phyloP scores from a whole-genome alignment of 2,329 filamentous ascomycete species.

The Stachybotrys chartarum region DNA sequence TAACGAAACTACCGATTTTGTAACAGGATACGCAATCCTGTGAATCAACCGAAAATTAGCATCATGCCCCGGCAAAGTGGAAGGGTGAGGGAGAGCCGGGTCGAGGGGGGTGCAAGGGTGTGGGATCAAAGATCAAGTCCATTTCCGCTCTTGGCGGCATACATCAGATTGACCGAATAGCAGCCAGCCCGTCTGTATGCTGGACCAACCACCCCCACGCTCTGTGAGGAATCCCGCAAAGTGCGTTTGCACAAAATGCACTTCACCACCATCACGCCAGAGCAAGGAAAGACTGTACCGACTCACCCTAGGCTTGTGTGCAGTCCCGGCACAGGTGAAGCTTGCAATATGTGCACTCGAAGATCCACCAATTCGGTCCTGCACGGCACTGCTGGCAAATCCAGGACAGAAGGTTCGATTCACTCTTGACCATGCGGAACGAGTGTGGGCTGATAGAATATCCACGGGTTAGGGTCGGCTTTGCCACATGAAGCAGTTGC shows the following conservation, averaged over 20 bases:
- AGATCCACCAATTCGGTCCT: conserved; percentile 62
- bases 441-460: conserved; percentile 44
- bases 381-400: conserved; percentile 57
- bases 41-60: not conserved
- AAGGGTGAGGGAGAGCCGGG: not conserved
- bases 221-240: not conserved
- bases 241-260: not conserved
- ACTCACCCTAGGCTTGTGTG: conserved; percentile 25
- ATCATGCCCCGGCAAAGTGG: not conserved
- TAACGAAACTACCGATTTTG: not conserved
- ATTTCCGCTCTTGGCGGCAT: not conserved
- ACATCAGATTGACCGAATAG: not conserved
- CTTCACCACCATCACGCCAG: conserved; percentile 4
- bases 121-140: not conserved
- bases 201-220: not conserved
- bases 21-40: not conserved
- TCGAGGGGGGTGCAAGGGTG: not conserved
- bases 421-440: conserved; percentile 61
- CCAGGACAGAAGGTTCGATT: conserved; percentile 59
- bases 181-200: not conserved
- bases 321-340: conserved; percentile 57
- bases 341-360: conserved; percentile 62
- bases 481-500: not conserved
- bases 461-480: not conserved
- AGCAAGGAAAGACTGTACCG: not conserved